Conservation (phyloP, 768 basidiomycete genomes). For the Lactarius akahatsu region DNA sequence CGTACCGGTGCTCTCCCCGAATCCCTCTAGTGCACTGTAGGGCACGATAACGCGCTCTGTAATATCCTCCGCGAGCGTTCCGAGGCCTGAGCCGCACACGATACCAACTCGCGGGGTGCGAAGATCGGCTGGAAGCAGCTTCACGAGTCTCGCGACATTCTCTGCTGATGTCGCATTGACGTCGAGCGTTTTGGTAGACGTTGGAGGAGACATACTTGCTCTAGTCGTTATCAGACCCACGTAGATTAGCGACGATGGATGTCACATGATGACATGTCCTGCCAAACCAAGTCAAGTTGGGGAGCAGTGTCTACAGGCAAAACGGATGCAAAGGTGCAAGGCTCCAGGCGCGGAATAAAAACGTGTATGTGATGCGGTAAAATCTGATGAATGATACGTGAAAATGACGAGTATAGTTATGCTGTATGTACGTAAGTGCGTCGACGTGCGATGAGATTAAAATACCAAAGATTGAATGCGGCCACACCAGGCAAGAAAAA, state of each 20-base stretch:
- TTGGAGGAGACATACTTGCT: background rate
- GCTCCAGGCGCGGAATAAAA: background rate
- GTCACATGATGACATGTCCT: background rate
- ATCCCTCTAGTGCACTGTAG: constrained; percentile 70
- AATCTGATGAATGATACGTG: constrained; percentile 4
- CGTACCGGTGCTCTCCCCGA: constrained; percentile 72
- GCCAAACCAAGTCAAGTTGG: no score
- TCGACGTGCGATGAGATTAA: constrained; percentile 13
- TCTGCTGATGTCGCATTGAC: constrained; percentile 32
- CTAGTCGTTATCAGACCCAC: background rate
- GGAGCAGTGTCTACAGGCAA: background rate
- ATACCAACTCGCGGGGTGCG: constrained; percentile 70
- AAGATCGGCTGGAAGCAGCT: constrained; percentile 40
- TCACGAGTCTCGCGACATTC: constrained; percentile 34
- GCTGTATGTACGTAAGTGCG: constrained; percentile 15
- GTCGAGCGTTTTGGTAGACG: background rate
- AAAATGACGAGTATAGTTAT: constrained; percentile 16
- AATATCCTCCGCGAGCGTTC: constrained; percentile 65
- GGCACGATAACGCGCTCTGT: constrained; percentile 57
- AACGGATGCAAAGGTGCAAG: background rate
- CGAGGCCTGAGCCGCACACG: constrained; percentile 84
- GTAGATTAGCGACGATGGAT: background rate
- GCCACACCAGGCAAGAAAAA: constrained; percentile 5
- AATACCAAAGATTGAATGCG: constrained; percentile 12
- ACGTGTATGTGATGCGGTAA: constrained; percentile 1